phyloP scores from a whole-genome alignment of 202 grass and related monocot species.

The Alloteropsis angusta region DNA sequence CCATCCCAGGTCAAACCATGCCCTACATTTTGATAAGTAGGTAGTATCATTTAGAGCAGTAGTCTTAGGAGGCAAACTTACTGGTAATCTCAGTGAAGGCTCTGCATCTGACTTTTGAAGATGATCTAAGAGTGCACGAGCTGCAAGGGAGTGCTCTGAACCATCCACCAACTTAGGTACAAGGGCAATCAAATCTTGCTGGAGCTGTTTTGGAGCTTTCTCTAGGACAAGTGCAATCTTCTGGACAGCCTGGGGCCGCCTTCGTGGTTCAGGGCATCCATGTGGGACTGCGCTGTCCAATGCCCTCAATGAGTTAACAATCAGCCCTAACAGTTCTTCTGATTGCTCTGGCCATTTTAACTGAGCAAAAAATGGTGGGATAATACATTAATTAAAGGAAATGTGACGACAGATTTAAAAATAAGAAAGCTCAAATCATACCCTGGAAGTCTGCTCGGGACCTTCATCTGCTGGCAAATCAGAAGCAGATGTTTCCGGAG shows the following conservation, averaged over 20 bases:
- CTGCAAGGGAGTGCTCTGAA: conserved; percentile 70
- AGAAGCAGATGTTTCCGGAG: conserved; percentile 30
- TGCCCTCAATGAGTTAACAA: conserved; percentile 72
- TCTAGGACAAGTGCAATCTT: conserved; percentile 82
- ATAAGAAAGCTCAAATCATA: conserved; percentile 36
- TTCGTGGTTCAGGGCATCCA: conserved; percentile 69
- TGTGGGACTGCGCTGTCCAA: conserved; percentile 70
- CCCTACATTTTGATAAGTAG: neutral
- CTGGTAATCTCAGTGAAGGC: conserved; percentile 60
- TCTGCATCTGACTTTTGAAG: conserved; percentile 54
- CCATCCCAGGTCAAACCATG: neutral
- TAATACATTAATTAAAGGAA: conserved; percentile 22
- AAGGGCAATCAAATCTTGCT: conserved; percentile 68
- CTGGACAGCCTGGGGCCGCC: conserved; percentile 41
- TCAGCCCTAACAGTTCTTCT: conserved; percentile 79
- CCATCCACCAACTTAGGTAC: conserved; percentile 78
- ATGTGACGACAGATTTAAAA: conserved; percentile 10
- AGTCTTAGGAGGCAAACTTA: conserved; percentile 30
- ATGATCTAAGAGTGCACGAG: conserved; percentile 58
- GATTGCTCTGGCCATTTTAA: conserved; percentile 87
- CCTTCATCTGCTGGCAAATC: conserved; percentile 48
- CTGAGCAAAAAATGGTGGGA: conserved; percentile 32
- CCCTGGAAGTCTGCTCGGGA: conserved; percentile 36
- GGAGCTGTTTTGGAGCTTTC: conserved; percentile 79
- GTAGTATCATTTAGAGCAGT: neutral